Base-by-base conservation (phyloP, 768 basidiomycete species). In the Leccinum longicurvipes region DNA sequence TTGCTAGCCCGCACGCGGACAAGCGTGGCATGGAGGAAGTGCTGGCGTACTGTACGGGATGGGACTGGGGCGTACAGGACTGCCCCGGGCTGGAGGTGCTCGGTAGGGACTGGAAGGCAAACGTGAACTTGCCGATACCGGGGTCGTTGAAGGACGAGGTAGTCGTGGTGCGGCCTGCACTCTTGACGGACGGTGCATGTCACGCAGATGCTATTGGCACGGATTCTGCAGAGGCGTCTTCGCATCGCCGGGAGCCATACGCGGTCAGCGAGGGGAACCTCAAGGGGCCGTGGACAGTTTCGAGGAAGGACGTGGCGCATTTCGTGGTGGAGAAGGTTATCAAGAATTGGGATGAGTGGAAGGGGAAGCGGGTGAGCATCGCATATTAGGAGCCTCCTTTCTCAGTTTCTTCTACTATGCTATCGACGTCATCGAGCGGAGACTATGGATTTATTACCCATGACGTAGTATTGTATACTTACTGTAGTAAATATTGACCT, bases 231-330 rank as follows among this genome's bases (percentile, higher is more conserved):
- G 36, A 17, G 1, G 36, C 8, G n/a, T n/a, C 36, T n/a, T 39
- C 36, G 31, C 15, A 52, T 1, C 31, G 5, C 12, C 21, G 15
- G 23, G 36, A 10, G 14, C 63, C 75, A 0, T 87, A 86, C 65
- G 62, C 73, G 21, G 76, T 77, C 10, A 72, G 69, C 12, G 79
- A 76, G 29, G 71, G 65, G 17, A 76, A 82, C n/a, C 11, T 81
- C 11, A 6, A 31, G 3, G 55, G 66, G 12, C 73, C 72, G 4
- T 87, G 76, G 63, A 79, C 78, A n/a, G 64, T 89, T 4, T 84
- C 85, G 34, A 76, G 86, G 62, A 75, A 73, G 61, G 86, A 89
- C 63, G 82, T 85, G 2, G 83, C 81, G 1, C 84, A 87, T 71
- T 87, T 87, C 67, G 63, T 88, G 14, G 79, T 76, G 4, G 78